A percentile compares a stretch with the other conserved stretches of the same genome.
These are phyloP conservation scores for Neurospora terricola DNA, from an alignment of 495 filamentous ascomycete genomes.

Conservation along the genomic window DNA sequence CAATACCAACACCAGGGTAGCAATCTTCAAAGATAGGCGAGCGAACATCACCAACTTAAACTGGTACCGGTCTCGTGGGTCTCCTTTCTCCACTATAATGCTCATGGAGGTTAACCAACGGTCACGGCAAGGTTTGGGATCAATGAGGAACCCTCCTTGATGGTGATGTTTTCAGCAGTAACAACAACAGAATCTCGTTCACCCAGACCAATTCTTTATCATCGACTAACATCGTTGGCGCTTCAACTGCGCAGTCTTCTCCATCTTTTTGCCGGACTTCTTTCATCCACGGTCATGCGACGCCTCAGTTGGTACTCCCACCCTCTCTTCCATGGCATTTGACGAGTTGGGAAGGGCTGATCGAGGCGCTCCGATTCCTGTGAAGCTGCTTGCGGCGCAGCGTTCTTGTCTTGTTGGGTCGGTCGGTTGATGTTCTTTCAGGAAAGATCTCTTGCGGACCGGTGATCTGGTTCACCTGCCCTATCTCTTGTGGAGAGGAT, in stretches of 20 bases:
- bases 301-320: neutral
- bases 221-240: neutral
- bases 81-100: too few relatives aligned
- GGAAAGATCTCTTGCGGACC: accelerated
- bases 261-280: neutral
- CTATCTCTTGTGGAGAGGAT: too few relatives aligned
- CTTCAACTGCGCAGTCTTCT: neutral
- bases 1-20: neutral
- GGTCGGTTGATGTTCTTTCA: neutral
- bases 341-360: neutral
- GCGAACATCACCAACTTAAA: neutral
- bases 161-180: neutral
- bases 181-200: neutral
- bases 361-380: accelerated
- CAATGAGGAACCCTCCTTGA: too few relatives aligned
- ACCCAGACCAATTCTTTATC: neutral
- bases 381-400: neutral
- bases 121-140: too few relatives aligned
- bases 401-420: neutral
- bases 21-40: neutral
- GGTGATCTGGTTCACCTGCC: neutral
- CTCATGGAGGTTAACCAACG: too few relatives aligned
- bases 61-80: neutral
- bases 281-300: neutral
- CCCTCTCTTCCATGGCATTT: neutral